phyloP scores from a whole-genome alignment of 2,329 filamentous ascomycete genomes.

The Raffaelea albimanens region DNA sequence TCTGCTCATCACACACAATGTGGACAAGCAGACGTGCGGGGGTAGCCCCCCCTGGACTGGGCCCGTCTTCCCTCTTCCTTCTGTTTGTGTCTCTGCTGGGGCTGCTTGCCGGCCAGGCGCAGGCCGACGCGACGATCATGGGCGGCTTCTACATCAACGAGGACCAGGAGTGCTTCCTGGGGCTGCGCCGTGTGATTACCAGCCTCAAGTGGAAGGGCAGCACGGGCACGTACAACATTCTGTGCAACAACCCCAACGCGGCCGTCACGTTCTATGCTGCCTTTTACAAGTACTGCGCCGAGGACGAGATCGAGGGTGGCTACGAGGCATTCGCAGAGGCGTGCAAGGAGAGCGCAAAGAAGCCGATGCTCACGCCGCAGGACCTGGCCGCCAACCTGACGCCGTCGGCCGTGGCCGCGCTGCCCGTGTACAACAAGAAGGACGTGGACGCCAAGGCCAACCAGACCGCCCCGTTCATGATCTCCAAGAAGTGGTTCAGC shows the following conservation, averaged over 20 bases:
- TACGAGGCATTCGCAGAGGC: neutral
- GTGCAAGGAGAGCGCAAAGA: neutral
- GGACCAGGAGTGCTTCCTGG: neutral
- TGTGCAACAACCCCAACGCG: neutral
- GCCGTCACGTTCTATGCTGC: neutral
- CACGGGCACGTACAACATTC: neutral
- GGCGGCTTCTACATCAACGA: neutral
- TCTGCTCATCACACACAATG: neutral
- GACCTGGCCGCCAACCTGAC: conserved; percentile 11
- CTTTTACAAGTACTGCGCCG: neutral
- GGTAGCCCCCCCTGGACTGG: neutral
- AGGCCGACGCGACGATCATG: neutral
- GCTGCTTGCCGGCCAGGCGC: neutral
- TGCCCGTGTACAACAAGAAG: conserved; percentile 1
- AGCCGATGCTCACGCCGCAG: neutral
- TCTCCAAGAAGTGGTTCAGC: conserved; percentile 3
- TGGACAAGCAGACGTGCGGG: neutral
- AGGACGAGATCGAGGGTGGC: neutral
- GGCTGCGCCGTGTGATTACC: neutral
- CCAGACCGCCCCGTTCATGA: conserved; percentile 8
- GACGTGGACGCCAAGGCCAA: conserved; percentile 1
- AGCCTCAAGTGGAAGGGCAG: neutral
- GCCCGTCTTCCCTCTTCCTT: neutral
- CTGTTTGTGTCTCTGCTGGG: neutral
- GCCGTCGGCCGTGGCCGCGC: conserved; percentile 5